A percentile compares a stretch with the other conserved stretches of the same genome.
Evolutionary conservation across 2,329 filamentous ascomycete species (phyloP).

Genomic region (Bisporella sp.): DNA sequence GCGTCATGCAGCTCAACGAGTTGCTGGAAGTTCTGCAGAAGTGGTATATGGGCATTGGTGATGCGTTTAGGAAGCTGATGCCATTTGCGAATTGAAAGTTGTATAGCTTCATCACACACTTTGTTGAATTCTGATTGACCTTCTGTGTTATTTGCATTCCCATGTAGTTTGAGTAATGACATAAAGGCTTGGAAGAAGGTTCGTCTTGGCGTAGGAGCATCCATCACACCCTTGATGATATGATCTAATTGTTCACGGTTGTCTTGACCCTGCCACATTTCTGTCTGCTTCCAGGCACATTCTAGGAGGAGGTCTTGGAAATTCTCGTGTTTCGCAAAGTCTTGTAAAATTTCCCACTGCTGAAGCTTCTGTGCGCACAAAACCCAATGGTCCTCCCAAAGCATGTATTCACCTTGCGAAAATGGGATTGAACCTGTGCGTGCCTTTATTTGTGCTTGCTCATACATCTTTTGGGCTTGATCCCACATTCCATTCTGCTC

Average conservation of each 20-base stretch:
- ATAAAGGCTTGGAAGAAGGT: constrained; percentile 99
- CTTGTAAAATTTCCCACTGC: constrained; percentile 96
- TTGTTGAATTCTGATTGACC: constrained; percentile 73
- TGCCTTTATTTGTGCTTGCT: constrained; percentile 94
- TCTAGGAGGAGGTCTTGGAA: constrained; percentile 94
- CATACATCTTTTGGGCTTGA: constrained; percentile 94
- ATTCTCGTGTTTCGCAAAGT: constrained; percentile 98
- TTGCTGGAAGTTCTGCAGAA: constrained; percentile 97
- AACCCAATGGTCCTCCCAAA: constrained; percentile 99
- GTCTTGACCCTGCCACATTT: constrained; percentile 85
- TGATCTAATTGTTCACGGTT: constrained; percentile 85
- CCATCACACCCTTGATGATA: constrained; percentile 94
- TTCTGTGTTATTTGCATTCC: constrained; percentile 63
- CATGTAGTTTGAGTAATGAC: constrained; percentile 85
- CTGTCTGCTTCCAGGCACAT: constrained; percentile 90
- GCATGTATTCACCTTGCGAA: constrained; percentile 93
- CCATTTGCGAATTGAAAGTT: constrained; percentile 96
- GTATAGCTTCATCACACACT: constrained; percentile 93
- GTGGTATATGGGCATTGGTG: constrained; percentile 89
- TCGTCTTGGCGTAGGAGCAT: constrained; percentile 87
- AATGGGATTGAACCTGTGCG: constrained; percentile 94
- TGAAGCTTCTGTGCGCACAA: constrained; percentile 96
- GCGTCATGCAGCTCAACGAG: constrained; percentile 96
- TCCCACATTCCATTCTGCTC: constrained; percentile 99
- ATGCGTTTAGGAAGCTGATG: constrained; percentile 92